phyloP scores from a whole-genome alignment of 2,329 filamentous ascomycete genomes.

The Aspergillus caelatus region DNA sequence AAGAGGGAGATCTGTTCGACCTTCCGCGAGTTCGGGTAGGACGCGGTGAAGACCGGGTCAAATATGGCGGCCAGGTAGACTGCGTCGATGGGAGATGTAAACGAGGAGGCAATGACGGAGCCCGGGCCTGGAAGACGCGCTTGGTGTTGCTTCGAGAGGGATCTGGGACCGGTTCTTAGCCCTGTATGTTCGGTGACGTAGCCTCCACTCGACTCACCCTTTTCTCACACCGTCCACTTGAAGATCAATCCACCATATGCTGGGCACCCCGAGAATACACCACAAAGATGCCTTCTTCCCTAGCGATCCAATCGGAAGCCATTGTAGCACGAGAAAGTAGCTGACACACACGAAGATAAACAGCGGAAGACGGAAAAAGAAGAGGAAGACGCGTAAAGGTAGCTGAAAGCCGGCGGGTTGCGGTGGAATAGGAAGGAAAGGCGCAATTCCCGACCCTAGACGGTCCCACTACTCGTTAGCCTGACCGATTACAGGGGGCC shows the following conservation, averaged over 20 bases:
- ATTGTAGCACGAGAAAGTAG: conserved; percentile 83
- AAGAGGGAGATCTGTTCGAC: conserved; percentile 78
- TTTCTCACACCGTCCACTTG: conserved; percentile 96
- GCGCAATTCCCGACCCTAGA: conserved; percentile 89
- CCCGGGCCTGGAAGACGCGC: conserved; percentile 76
- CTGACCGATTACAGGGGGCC: neutral
- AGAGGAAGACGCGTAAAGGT: conserved; percentile 70
- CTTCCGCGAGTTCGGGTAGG: conserved; percentile 72
- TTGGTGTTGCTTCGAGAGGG: conserved; percentile 72
- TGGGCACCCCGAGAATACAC: conserved; percentile 83
- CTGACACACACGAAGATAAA: conserved; percentile 67
- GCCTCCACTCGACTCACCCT: conserved; percentile 57
- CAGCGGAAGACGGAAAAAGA: conserved; percentile 77
- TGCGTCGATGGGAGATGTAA: conserved; percentile 89
- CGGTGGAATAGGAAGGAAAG: conserved; percentile 82
- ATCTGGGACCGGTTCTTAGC: conserved; percentile 39
- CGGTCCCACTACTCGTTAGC: conserved; percentile 6
- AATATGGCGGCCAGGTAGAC: conserved; percentile 95
- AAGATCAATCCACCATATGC: conserved; percentile 98
- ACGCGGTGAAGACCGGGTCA: conserved; percentile 89
- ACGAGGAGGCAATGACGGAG: conserved; percentile 84
- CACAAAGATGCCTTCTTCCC: conserved; percentile 84
- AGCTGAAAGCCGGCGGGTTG: conserved; percentile 65
- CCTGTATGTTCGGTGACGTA: neutral
- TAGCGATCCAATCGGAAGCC: conserved; percentile 70